Evolutionary conservation across 768 basidiomycete species (phyloP), one percentile per base, ranked within the genome.

Genomic region (Rhodotorula graminis): DNA sequence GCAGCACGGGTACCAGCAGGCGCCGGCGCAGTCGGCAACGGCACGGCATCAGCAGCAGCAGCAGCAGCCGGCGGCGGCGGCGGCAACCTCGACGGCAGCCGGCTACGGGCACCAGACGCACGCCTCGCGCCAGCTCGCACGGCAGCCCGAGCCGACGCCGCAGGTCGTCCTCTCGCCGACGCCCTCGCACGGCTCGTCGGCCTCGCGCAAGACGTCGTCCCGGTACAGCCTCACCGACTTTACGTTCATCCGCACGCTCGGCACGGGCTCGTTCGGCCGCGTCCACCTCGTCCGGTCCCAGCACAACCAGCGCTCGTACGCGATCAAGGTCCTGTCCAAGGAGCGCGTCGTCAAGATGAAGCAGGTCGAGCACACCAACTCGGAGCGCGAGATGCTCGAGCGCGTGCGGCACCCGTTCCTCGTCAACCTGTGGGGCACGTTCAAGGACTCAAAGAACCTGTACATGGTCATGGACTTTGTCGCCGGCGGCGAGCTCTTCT

Each of bases 351-450:
- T 84, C 65, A 75, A 81, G 68, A 86, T 98, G 69, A 91, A 94
- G 67, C 96, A 99, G 80, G 92, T 98, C 68, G 94, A 97, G 80
- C 96, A 99, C 81, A 95, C 98, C 76, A 97, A 96, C 78, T 93
- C 93, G 12, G 96, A 99, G 80, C 88, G 94, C 33, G 89, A 90
- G 79, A 97, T 98, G 78, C 87, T 99, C 55, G 77, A 78, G 52
- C 87, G 90, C 44, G 89, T 96, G 47, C 88, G 90, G 57, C 94
- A 98, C 80, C 96, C 96, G 16, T 99, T 98, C 83, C 87, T 99
- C 73, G 94, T 99, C 73, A 93, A 98, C 78, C 87, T 99, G 69
- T 95, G 91, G 79, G 91, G 76, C 33, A 93, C 92, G 16, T 94
- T 93, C 80, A 93, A 95, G 81, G 95, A 98, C 82, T 89, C 89